These are phyloP conservation scores for Malassezia vespertilionis DNA, from an alignment of 1,284 basidiomycete species.

Conservation along the genomic window DNA sequence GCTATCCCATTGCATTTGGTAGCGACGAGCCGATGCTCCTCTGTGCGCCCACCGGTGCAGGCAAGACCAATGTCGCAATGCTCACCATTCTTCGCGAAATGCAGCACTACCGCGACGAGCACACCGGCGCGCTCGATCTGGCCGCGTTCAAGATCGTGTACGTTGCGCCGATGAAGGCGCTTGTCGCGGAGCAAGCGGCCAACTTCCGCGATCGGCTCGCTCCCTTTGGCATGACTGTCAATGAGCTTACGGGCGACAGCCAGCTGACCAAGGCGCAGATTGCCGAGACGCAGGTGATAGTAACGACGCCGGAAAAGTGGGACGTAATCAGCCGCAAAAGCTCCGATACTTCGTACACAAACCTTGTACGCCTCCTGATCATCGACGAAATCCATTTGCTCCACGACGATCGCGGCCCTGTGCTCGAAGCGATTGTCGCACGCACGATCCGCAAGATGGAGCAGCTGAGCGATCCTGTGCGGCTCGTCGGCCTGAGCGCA, in stretches of 20 bases:
- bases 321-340: constrained; percentile 90
- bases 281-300: constrained; percentile 92
- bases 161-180: constrained; percentile 81
- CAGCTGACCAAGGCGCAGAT: constrained; percentile 99
- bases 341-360: constrained; percentile 92
- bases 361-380: constrained; percentile 89
- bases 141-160: constrained; percentile 95
- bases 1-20: constrained; percentile 80
- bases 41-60: constrained; percentile 96
- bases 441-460: constrained; percentile 90
- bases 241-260: constrained; percentile 90
- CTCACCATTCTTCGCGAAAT: constrained; percentile 51
- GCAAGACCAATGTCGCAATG: constrained; percentile 99
- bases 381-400: constrained; percentile 96
- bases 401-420: constrained; percentile 96
- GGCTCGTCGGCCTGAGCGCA: constrained; percentile 87
- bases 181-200: constrained; percentile 44
- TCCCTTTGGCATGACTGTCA: constrained; percentile 73
- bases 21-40: constrained; percentile 81
- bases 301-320: constrained; percentile 99
- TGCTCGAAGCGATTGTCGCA: constrained; percentile 82
- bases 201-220: constrained; percentile 59
- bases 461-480: constrained; percentile 65
- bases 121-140: constrained; percentile 73
- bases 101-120: constrained; percentile 54